Conservation (phyloP, 75 land plant genomes). For the Ceratopteris richardii region DNA sequence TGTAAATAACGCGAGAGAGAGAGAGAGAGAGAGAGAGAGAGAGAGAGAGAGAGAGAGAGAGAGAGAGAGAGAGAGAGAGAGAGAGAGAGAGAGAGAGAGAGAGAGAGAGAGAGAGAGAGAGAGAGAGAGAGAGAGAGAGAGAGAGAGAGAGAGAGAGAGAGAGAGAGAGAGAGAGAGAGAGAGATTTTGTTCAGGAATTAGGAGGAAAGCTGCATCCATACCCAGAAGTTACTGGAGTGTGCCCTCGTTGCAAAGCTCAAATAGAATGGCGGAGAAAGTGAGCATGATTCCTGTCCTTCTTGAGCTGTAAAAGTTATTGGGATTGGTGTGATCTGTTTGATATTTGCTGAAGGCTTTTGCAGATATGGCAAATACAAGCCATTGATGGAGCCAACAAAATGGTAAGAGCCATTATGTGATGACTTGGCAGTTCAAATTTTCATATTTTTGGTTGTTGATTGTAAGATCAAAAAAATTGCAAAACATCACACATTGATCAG, state of each 20-base stretch:
- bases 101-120: too few relatives aligned
- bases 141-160: constrained; percentile 7
- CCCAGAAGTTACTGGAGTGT: constrained; percentile 69
- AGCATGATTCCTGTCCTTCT: background rate
- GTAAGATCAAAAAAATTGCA: too few relatives aligned
- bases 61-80: background rate
- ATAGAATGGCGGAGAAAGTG: constrained; percentile 63
- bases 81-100: too few relatives aligned
- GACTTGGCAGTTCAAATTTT: too few relatives aligned
- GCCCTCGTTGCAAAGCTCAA: constrained; percentile 69
- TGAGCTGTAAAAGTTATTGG: too few relatives aligned
- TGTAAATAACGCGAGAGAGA: too few relatives aligned
- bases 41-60: too few relatives aligned
- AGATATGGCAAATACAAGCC: constrained; percentile 89
- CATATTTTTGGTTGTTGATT: too few relatives aligned
- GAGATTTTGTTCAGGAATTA: constrained; percentile 38
- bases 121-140: constrained; percentile 1
- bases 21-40: background rate
- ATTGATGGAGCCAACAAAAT: constrained; percentile 66
- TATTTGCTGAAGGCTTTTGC: background rate
- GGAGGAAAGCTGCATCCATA: constrained; percentile 63
- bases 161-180: constrained; percentile 3
- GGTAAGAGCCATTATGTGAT: constrained; percentile 52
- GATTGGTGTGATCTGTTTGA: background rate
- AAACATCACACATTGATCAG: too few relatives aligned